Evolutionary conservation across 2,329 filamentous ascomycete species (phyloP).

Genomic region (Stagonosporopsis chrysanthemi): DNA sequence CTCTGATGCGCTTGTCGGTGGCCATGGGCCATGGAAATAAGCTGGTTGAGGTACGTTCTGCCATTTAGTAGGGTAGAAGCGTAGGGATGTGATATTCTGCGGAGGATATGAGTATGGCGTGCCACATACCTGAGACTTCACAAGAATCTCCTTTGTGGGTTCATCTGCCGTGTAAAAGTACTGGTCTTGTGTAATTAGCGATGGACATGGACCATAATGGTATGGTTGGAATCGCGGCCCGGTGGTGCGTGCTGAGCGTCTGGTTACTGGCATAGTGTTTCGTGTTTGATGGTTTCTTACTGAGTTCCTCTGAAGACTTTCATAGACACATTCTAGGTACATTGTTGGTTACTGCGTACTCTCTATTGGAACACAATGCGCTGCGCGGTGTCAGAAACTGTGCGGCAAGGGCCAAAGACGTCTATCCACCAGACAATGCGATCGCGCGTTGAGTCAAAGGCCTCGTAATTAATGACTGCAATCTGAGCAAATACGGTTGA

Average conservation of each 20-base stretch:
- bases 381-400: background rate
- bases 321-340: background rate
- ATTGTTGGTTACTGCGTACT: background rate
- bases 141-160: background rate
- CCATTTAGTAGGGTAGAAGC: conserved; percentile 3
- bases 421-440: background rate
- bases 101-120: background rate
- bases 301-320: background rate
- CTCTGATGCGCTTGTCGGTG: conserved; percentile 1
- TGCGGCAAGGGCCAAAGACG: background rate
- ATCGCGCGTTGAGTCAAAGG: background rate
- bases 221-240: background rate
- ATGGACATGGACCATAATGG: conserved; percentile 1
- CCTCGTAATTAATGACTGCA: background rate
- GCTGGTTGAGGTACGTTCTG: background rate
- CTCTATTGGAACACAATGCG: background rate
- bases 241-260: background rate
- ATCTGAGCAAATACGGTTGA: background rate
- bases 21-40: conserved; percentile 5
- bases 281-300: background rate
- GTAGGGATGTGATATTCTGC: background rate
- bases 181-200: background rate
- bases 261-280: background rate
- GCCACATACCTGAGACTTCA: background rate
- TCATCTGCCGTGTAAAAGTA: background rate